A percentile compares a stretch with the other conserved stretches of the same genome.
phyloP scores from a whole-genome alignment of 495 filamentous ascomycete species.

The Bombardia bombarda region DNA sequence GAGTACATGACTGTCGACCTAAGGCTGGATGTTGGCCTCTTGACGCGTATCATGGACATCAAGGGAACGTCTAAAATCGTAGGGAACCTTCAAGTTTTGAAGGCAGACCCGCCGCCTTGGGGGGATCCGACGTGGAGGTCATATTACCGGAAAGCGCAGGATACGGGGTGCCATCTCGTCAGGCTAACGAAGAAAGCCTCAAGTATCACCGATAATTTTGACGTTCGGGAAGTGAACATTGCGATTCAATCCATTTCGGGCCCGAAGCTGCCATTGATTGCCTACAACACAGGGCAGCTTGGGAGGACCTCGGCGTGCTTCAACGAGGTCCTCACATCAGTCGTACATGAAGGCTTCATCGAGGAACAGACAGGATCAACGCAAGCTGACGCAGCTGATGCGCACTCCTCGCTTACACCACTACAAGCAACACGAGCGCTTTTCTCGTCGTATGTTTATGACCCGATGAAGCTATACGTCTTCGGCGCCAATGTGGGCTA shows the following conservation, averaged over 20 bases:
- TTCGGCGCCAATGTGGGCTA: constrained; percentile 61
- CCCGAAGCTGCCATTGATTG: constrained; percentile 48
- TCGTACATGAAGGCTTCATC: constrained; percentile 48
- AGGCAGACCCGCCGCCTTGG: constrained; percentile 44
- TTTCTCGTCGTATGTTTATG: constrained; percentile 42
- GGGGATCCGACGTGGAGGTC: constrained; percentile 43
- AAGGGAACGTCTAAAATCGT: constrained; percentile 61
- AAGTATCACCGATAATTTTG: constrained; percentile 49
- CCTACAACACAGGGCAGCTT: constrained; percentile 56
- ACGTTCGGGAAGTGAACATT: constrained; percentile 44
- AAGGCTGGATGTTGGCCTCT: constrained; percentile 36
- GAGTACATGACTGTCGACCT: constrained; percentile 62
- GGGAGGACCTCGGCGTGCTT: constrained; percentile 59
- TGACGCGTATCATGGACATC: constrained; percentile 38
- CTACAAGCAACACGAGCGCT: constrained; percentile 50
- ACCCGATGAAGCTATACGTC: constrained; percentile 62
- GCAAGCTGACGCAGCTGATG: constrained; percentile 2
- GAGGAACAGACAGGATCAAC: constrained; percentile 8
- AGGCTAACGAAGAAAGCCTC: constrained; percentile 50
- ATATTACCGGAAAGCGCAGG: constrained; percentile 47
- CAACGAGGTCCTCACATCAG: constrained; percentile 58
- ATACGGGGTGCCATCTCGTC: constrained; percentile 54
- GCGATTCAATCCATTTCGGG: constrained; percentile 32
- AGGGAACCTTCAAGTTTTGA: constrained; percentile 41
- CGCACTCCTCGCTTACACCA: constrained; percentile 44